Evolutionary conservation across 768 basidiomycete species (phyloP), one percentile per base, ranked within the genome.

Genomic region (Lactifluus piperatus): DNA sequence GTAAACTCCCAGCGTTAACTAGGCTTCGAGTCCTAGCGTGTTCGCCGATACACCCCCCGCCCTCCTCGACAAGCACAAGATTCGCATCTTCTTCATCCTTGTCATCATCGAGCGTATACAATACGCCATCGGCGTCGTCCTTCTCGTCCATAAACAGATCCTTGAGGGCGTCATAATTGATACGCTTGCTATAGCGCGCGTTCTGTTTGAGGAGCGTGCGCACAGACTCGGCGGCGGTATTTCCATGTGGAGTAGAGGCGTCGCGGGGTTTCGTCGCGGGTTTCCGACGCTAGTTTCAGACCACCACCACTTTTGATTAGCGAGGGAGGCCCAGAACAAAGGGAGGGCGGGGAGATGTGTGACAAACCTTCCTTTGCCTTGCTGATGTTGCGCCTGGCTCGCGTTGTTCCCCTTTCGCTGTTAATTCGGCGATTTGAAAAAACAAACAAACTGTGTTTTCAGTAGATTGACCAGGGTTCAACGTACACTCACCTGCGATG

Each of bases 151-250:
- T 65, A 69, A 94, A 91, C 11, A 95, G 78, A 56, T 82, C 81
- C 64, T 88, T 86, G 54, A 94, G 81, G 0, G 90, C 91, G 65
- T 90, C 87, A 69, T 95, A 97, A 70, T 97, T 97, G 73, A 95
- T 94, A 52, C 91, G 83, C 68, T 91, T 91, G 73, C 89, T 92
- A 72, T 94, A 93, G 68, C 84, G 88, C 24, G 84, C 79, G 63
- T 88, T 92, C 73, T 91, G 91, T 75, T 88, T 86, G 66, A 93
- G 76, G 36, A 94, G 77, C 58, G 83, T 84, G 37, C 79, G 80
- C 24, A 90, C 87, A 0, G 87, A 83, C 66, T 91, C 90, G 20
- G 86, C 88, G 0, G 87, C 81, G 5, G 86, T 88, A 16, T 74
- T 77, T 6, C 86, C 88, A 50, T 81, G 78, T 0, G 83, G 82